Base-by-base conservation (phyloP, 257 asterid species). In the Salvia hispanica region DNA sequence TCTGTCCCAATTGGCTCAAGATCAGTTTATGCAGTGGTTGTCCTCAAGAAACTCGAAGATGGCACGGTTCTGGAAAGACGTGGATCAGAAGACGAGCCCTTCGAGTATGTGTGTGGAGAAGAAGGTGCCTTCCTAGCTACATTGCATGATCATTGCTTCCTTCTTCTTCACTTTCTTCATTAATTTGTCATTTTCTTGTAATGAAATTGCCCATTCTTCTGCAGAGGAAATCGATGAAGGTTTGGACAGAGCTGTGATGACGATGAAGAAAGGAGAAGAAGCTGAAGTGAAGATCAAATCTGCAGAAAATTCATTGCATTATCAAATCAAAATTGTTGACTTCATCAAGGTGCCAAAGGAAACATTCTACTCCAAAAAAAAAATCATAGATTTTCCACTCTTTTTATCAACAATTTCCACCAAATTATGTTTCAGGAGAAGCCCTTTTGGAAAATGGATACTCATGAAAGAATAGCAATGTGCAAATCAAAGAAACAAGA, bases 401-500 rank as follows among this genome's bases (percentile, higher is more conserved):
- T 69, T 9, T 36, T 34, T 7, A 11, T 31, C 34, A 28, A 10
- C 11, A 58, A 36, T n/a, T 0, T 14, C 31, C 14, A 47, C 42
- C 47, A 36, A 40, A 4, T 67, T 13, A 50, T 46, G 39, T 44
- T 73, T 66, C 68, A 85, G 92, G 89, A 81, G 47, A 86, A 78
- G 50, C 87, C 86, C 75, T 83, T 81, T 43, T 86, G 92, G 92
- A 81, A 86, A 74, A 86, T 86, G 92, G 80, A 78, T 39, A 64
- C 74, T 28, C 62, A 48, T 54, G 92, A 86, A 73, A 81, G 82
- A 66, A 12, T 83, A 63, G 69, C 74, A 39, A 74, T 72, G 14
- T 81, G 81, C 57, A 79, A 70, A 55, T 61, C 67, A 53, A 77
- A 66, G 39, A 86, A 86, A 76, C 58, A 28, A 4, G 89, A 81